Evolutionary conservation across 2,329 filamentous ascomycete genomes (phyloP).

Genomic region (Talaromyces sp.): DNA sequence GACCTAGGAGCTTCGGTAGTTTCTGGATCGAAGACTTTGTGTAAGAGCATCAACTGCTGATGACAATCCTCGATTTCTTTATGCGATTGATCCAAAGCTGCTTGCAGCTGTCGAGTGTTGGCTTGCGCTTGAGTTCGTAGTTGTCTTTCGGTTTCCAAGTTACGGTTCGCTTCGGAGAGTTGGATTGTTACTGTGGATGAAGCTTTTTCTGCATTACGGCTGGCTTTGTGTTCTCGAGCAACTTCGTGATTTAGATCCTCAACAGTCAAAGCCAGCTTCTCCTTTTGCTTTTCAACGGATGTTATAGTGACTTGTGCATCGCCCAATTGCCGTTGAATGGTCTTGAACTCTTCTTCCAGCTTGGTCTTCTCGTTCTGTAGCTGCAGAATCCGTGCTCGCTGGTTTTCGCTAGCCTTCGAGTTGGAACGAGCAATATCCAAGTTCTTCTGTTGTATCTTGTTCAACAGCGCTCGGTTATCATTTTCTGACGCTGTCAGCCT

Average conservation of each 20-base stretch:
- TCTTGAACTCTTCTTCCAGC: conserved; percentile 74
- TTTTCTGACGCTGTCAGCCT: conserved; percentile 89
- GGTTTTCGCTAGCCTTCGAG: conserved; percentile 77
- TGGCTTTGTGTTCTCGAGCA: conserved; percentile 80
- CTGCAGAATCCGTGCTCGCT: conserved; percentile 67
- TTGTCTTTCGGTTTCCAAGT: conserved; percentile 83
- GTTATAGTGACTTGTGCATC: conserved; percentile 78
- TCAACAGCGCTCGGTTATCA: conserved; percentile 88
- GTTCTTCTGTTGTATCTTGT: conserved; percentile 96
- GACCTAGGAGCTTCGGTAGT: conserved; percentile 58
- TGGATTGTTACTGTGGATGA: conserved; percentile 75
- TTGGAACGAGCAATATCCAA: conserved; percentile 89
- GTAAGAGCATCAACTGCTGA: conserved; percentile 70
- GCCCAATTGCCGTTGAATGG: conserved; percentile 75
- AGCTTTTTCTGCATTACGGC: conserved; percentile 81
- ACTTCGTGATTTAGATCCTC: conserved; percentile 93
- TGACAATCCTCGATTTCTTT: conserved; percentile 76
- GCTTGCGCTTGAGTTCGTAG: conserved; percentile 77
- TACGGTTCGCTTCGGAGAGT: conserved; percentile 81
- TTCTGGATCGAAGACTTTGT: conserved; percentile 81
- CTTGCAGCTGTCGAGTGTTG: conserved; percentile 75
- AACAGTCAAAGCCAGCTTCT: conserved; percentile 79
- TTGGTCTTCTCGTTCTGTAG: conserved; percentile 79
- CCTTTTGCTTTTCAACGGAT: conserved; percentile 85
- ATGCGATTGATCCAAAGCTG: conserved; percentile 70